These are phyloP conservation scores for Chlorella variabilis DNA, from an alignment of 163 green algal species.

Conservation along the genomic window DNA sequence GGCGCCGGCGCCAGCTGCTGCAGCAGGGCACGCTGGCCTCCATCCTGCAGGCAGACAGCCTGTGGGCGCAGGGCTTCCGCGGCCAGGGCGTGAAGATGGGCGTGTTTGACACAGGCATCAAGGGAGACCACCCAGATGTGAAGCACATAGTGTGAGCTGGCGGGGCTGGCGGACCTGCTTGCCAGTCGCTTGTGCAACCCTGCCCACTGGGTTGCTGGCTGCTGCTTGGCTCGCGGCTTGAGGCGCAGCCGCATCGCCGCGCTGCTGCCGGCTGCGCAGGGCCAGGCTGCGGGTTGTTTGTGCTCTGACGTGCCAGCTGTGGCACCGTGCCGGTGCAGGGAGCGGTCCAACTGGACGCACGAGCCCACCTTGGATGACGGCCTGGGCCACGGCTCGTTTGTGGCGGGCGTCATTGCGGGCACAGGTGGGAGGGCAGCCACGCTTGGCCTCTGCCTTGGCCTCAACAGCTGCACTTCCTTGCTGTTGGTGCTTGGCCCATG, in stretches of 20 bases:
- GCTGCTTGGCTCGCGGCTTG: too few species aligned
- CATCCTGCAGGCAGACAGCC: slow-evolving; percentile 64
- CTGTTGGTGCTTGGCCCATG: too few species aligned
- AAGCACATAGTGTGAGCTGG: slow-evolving; percentile 84
- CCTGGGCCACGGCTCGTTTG: slow-evolving; percentile 97
- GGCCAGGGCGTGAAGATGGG: slow-evolving; percentile 86
- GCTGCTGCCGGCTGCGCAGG: background rate
- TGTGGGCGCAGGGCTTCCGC: slow-evolving; percentile 82
- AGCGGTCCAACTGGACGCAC: slow-evolving; percentile 97
- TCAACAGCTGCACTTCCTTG: too few species aligned
- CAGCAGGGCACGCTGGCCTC: slow-evolving; percentile 43
- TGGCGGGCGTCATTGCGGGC: slow-evolving; percentile 93
- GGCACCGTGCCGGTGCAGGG: too few species aligned
- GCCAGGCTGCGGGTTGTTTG: too few species aligned
- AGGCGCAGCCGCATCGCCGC: background rate
- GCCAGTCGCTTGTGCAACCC: too few species aligned
- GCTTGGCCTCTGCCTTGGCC: too few species aligned
- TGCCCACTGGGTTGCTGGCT: too few species aligned
- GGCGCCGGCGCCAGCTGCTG: slow-evolving; percentile 32
- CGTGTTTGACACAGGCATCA: slow-evolving; percentile 98
- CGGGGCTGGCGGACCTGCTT: too few species aligned
- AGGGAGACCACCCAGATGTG: slow-evolving; percentile 91
- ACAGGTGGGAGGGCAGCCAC: slow-evolving; percentile 8
- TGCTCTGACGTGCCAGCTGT: too few species aligned
- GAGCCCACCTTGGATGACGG: slow-evolving; percentile 93